A percentile compares a stretch with the other conserved stretches of the same genome.
Evolutionary conservation across 2,329 filamentous ascomycete genomes (phyloP).

Genomic region (Penicillium sp.): DNA sequence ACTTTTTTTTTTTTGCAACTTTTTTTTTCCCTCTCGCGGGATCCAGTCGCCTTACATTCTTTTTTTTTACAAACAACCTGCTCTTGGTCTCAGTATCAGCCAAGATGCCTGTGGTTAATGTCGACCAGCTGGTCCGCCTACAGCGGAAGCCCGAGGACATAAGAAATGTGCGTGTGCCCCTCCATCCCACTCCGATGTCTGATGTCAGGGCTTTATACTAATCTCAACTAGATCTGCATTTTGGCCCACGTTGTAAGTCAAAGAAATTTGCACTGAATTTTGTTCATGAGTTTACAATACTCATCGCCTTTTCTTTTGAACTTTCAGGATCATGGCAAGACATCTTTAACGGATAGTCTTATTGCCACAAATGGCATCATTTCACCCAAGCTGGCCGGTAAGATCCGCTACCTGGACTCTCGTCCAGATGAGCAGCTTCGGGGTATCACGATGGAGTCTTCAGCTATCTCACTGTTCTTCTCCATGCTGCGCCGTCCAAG

Average conservation of each 20-base stretch:
- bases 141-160: slow-evolving; percentile 86
- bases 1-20: slow-evolving; percentile 24
- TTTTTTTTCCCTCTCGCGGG: slow-evolving; percentile 17
- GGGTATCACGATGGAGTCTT: slow-evolving; percentile 99
- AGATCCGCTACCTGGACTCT: slow-evolving; percentile 96
- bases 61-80: slow-evolving; percentile 7
- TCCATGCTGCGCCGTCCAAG: slow-evolving; percentile 76
- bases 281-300: not conserved
- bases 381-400: slow-evolving; percentile 92
- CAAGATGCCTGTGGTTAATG: slow-evolving; percentile 85
- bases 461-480: slow-evolving; percentile 94
- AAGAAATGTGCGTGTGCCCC: slow-evolving; percentile 70
- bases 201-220: slow-evolving; percentile 26
- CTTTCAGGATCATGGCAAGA: slow-evolving; percentile 87
- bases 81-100: slow-evolving; percentile 13
- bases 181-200: slow-evolving; percentile 27
- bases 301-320: slow-evolving; percentile 7
- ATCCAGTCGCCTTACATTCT: slow-evolving; percentile 14
- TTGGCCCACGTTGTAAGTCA: slow-evolving; percentile 77
- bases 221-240: slow-evolving; percentile 74
- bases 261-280: not conserved
- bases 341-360: slow-evolving; percentile 90
- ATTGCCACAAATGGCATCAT: slow-evolving; percentile 99
- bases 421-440: slow-evolving; percentile 91
- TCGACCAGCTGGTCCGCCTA: slow-evolving; percentile 85